Conservation (phyloP, 2,329 filamentous ascomycete genomes). For the Amauroascus niger region DNA sequence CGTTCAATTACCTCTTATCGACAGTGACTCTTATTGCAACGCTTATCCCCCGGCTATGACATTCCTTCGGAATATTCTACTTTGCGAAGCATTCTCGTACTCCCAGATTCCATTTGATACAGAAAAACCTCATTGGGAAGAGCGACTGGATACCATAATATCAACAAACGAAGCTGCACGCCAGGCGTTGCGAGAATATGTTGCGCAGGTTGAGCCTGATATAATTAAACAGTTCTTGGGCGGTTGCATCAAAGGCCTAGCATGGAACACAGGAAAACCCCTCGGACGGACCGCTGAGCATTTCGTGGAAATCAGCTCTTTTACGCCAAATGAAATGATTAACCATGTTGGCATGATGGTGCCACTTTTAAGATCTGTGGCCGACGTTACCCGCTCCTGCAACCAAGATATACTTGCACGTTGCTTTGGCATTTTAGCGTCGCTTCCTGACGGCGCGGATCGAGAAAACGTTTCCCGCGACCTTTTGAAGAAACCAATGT, state of each 20-base stretch:
- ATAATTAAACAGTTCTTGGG: constrained; percentile 36
- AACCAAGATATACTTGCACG: constrained; percentile 55
- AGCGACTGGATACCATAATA: constrained; percentile 62
- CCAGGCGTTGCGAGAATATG: constrained; percentile 39
- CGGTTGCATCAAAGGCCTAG: constrained; percentile 38
- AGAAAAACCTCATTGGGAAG: constrained; percentile 69
- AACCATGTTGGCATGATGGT: constrained; percentile 33
- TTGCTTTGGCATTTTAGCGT: constrained; percentile 64
- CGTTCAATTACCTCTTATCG: constrained; percentile 22
- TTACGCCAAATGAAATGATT: constrained; percentile 46
- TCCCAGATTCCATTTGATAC: constrained; percentile 43
- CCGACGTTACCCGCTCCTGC: neutral
- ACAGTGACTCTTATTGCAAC: constrained; percentile 29
- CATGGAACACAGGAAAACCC: constrained; percentile 30
- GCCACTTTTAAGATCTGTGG: neutral
- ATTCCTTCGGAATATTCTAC: constrained; percentile 56
- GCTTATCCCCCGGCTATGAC: constrained; percentile 60
- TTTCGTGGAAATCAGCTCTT: constrained; percentile 47
- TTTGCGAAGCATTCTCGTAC: constrained; percentile 45
- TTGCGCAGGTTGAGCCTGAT: constrained; percentile 27
- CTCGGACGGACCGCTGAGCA: constrained; percentile 40
- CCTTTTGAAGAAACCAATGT: constrained; percentile 15
- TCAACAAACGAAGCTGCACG: constrained; percentile 59
- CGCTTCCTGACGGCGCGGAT: constrained; percentile 41
- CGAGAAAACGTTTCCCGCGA: neutral